Base-by-base conservation (phyloP, 441 rosid species). In the Theobroma grandiflorum region DNA sequence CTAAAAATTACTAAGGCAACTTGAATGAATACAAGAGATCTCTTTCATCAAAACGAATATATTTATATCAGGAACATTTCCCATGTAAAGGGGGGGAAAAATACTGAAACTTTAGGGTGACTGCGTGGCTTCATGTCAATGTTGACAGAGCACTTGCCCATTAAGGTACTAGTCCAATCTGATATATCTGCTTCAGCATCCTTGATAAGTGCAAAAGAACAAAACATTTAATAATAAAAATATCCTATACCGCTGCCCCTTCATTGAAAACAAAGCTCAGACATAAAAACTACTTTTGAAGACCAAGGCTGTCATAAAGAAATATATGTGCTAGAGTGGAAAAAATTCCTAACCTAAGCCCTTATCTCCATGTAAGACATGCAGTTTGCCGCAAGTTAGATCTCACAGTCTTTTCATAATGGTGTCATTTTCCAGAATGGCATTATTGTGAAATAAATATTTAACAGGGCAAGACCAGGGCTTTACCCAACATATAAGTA, bases 401-500 rank as follows among this genome's bases (percentile, higher is more conserved):
- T 47, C 68, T 71, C 68, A 33, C 8, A 10, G 15, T 42, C 26
- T 9, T 63, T 47, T 45, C 35, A 62, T 0, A 62, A 62, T 1
- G 31, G 31, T 1, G 31, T 26, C 31, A 26, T 26, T 2, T 31
- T 62, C 9, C 42, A 49, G 10, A 75, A 50, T 33, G 42, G 53
- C 71, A 62, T 43, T 45, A 73, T 20, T 6, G 20, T 40, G 11
- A 10, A 74, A 43, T 45, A 74, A 43, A 42, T 26, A 57, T 40
- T 61, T 18, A 47, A 50, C 72, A 63, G 10, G 38, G 31, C 8
- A 63, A 47, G 12, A 37, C 8, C 62, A 76, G n/a, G 72, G 49
- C 59, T 16, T 76, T 63, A 52, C 74, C 61, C 18, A 53, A 47
- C 52, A 59, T 64, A 31, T 64, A 14, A 33, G 43, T 64, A 33